Conservation (phyloP, 257 asterid genomes). For the Penstemon newberryi region DNA sequence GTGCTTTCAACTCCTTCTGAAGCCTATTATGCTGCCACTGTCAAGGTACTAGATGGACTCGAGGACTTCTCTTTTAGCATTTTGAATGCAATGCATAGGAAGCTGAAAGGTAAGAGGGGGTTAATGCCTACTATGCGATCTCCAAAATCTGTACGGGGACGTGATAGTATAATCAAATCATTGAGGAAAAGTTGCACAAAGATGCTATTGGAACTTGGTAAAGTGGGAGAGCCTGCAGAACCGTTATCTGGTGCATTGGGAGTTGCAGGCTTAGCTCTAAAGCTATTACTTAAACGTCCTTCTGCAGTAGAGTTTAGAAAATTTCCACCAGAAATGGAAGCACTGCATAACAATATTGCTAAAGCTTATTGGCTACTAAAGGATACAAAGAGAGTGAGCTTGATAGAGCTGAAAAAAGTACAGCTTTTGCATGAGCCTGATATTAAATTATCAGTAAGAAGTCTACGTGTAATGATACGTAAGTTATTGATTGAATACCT, state of each 20-base stretch:
- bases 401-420: conserved; percentile 47
- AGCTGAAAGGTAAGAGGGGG: conserved; percentile 49
- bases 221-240: conserved; percentile 48
- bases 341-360: conserved; percentile 65
- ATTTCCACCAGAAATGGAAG: conserved; percentile 61
- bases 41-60: conserved; percentile 52
- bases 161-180: conserved; percentile 19
- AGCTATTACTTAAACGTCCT: conserved; percentile 43
- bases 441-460: conserved; percentile 32
- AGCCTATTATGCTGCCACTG: conserved; percentile 51
- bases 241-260: conserved; percentile 64
- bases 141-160: conserved; percentile 26
- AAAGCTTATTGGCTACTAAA: conserved; percentile 53
- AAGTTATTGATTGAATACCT: conserved; percentile 68
- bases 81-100: conserved; percentile 63
- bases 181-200: conserved; percentile 47
- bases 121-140: conserved; percentile 38
- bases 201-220: conserved; percentile 47
- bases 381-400: conserved; percentile 35
- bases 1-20: conserved; percentile 33
- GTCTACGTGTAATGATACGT: conserved; percentile 44
- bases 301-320: conserved; percentile 42
- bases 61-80: conserved; percentile 47
- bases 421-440: conserved; percentile 46
- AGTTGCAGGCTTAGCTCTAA: conserved; percentile 64